Conservation (phyloP, 805 yeast species). For the Tetrapisispora nanseiensis region DNA sequence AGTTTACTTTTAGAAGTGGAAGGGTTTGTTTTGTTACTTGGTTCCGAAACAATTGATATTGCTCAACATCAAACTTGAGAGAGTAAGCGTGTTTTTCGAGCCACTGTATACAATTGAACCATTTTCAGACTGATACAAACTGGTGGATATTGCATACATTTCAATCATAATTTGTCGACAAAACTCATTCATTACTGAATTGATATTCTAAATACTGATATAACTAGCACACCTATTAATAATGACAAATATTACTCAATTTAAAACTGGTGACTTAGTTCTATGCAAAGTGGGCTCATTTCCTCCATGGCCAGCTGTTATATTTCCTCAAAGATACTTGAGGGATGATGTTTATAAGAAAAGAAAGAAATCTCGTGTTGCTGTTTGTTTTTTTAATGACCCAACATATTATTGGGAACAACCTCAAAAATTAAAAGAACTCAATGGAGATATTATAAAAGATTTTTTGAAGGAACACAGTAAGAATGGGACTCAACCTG, state of each 20-base stretch:
- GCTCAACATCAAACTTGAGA: no score
- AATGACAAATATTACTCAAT: constrained; percentile 9
- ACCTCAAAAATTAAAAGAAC: constrained; percentile 17
- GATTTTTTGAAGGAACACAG: constrained; percentile 12
- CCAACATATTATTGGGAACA: constrained; percentile 30
- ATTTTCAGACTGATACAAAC: no score
- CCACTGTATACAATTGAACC: no score
- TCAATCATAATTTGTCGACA: background rate
- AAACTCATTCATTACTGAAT: no score
- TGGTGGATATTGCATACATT: no score
- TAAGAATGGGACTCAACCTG: constrained; percentile 9
- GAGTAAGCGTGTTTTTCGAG: no score
- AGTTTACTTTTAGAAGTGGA: no score
- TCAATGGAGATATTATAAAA: constrained; percentile 10
- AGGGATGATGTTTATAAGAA: constrained; percentile 23
- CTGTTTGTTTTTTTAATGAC: constrained; percentile 30
- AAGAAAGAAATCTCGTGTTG: constrained; percentile 19
- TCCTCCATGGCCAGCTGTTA: constrained; percentile 31
- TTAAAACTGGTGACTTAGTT: constrained; percentile 27
- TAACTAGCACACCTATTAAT: no score
- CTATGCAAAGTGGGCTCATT: constrained; percentile 29
- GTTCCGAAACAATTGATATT: no score
- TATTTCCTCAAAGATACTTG: constrained; percentile 26
- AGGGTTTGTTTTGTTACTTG: no score
- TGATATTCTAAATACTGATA: no score